These are phyloP conservation scores for Cladophialophora carrionii DNA, from an alignment of 2,329 filamentous ascomycete species.

Conservation along the genomic window DNA sequence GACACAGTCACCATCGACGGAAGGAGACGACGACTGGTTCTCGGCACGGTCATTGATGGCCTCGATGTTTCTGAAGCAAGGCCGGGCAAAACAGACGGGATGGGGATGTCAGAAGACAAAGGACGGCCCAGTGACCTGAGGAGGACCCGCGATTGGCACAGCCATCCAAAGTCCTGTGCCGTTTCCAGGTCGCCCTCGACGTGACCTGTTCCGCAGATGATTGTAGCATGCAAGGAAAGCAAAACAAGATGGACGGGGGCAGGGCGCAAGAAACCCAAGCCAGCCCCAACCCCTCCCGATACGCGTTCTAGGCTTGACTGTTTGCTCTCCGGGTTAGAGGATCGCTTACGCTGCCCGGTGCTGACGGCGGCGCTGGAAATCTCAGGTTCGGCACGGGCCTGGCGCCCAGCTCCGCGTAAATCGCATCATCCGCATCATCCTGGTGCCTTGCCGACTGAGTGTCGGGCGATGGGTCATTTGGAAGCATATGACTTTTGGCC, in stretches of 20 bases:
- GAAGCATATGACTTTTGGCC: background rate
- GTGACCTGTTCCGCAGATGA: conserved; percentile 7
- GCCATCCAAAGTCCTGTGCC: background rate
- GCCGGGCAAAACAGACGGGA: conserved; percentile 1
- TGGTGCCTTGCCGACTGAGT: background rate
- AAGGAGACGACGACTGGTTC: background rate
- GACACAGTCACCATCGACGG: background rate
- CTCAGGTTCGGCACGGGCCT: conserved; percentile 11
- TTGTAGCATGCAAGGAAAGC: background rate
- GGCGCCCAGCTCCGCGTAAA: conserved; percentile 10
- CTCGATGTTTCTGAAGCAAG: conserved; percentile 8
- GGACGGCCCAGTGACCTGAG: conserved; percentile 11
- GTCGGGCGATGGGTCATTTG: background rate
- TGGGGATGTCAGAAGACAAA: conserved; percentile 15
- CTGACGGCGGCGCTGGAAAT: conserved; percentile 2
- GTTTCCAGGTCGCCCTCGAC: conserved; percentile 2
- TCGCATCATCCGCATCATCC: background rate
- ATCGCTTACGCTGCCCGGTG: conserved; percentile 11
- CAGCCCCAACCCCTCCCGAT: background rate
- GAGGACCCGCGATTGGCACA: background rate
- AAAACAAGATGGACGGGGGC: background rate
- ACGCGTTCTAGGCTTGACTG: conserved; percentile 7
- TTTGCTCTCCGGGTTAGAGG: conserved; percentile 16
- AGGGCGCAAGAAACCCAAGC: background rate
- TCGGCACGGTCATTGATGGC: conserved; percentile 12